phyloP scores from a whole-genome alignment of 2,329 filamentous ascomycete genomes.

The Sarocladium kiliense region DNA sequence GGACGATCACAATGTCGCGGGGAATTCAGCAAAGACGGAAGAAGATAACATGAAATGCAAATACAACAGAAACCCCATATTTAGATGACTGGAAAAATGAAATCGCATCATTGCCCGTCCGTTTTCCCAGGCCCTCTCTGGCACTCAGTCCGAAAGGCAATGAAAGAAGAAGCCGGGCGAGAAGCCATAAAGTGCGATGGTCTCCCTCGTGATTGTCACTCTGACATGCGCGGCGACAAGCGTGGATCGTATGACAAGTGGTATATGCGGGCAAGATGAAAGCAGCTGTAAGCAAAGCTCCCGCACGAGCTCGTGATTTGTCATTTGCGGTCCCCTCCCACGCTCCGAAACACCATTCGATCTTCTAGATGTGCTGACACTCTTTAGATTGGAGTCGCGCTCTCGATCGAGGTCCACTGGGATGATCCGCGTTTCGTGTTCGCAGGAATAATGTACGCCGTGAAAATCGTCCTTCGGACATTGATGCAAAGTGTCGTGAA shows the following conservation, averaged over 20 bases:
- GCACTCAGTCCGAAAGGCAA: not conserved
- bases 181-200: not conserved
- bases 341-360: not conserved
- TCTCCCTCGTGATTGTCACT: not conserved
- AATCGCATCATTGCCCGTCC: not conserved
- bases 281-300: not conserved
- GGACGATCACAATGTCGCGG: not conserved
- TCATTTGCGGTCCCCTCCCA: not conserved
- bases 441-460: not conserved
- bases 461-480: not conserved
- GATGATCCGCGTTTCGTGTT: not conserved
- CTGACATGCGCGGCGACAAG: not conserved
- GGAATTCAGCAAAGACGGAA: not conserved
- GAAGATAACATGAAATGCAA: not conserved
- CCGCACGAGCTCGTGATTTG: not conserved
- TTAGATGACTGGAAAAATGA: not conserved
- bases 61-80: not conserved
- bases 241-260: not conserved
- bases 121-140: not conserved
- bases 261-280: conserved; percentile 1
- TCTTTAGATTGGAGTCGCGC: not conserved
- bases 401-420: not conserved
- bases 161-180: not conserved
- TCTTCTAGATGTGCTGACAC: not conserved
- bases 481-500: not conserved